A percentile compares a stretch with the other conserved stretches of the same genome.
These are phyloP conservation scores for Isatis tinctoria DNA, from an alignment of 345 rosid genomes.

Conservation along the genomic window DNA sequence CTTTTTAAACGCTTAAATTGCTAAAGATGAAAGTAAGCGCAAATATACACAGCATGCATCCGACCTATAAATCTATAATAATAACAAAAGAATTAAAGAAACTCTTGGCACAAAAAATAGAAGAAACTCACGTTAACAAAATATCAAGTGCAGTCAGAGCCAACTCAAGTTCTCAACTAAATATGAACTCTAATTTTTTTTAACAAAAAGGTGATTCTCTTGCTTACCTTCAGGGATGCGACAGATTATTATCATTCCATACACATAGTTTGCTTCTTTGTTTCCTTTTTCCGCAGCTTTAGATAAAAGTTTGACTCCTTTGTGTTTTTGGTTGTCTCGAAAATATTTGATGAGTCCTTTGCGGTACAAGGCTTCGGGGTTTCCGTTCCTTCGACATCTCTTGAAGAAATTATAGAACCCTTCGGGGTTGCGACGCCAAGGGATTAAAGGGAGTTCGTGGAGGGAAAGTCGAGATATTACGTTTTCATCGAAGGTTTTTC, in stretches of 20 bases:
- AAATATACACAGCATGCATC: not conserved
- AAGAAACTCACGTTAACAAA: not conserved
- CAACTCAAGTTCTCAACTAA: not conserved
- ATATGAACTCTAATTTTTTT: not conserved
- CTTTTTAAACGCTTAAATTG: not conserved
- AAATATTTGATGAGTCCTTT: not conserved
- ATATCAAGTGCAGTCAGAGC: not conserved
- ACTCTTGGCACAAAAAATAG: not conserved
- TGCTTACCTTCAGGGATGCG: not conserved
- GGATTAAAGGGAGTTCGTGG: not conserved
- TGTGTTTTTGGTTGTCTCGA: not conserved
- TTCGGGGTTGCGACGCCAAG: not conserved
- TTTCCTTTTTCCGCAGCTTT: constrained; percentile 5
- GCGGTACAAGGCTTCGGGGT: constrained; percentile 20
- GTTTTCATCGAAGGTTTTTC: not conserved
- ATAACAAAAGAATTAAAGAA: not conserved
- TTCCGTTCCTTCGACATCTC: constrained; percentile 8
- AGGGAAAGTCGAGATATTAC: not conserved
- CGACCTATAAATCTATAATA: not conserved
- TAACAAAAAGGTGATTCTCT: not conserved
- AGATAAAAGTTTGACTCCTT: not conserved
- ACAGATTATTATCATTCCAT: constrained; percentile 17
- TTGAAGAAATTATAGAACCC: not conserved
- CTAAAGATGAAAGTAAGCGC: not conserved
- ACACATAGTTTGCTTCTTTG: constrained; percentile 12